These are phyloP conservation scores for Gnaphalium uliginosum DNA, from an alignment of 129 eudicot species.

Conservation along the genomic window DNA sequence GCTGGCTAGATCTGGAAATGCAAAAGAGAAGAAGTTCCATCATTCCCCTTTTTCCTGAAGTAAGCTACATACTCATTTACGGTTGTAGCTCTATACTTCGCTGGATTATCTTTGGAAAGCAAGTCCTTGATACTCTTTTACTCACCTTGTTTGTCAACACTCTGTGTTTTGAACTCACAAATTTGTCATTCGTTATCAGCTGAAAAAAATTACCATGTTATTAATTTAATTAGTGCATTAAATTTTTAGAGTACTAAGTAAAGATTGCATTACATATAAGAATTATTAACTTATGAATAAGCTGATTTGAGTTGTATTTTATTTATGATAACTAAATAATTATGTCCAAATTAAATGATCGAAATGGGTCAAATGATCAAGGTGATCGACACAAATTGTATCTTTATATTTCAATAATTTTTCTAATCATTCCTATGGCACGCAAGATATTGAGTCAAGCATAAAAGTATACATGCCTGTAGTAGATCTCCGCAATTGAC, in stretches of 20 bases:
- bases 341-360: no score
- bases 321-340: no score
- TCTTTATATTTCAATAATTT: no score
- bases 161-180: conserved; percentile 53
- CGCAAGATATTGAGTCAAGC: no score
- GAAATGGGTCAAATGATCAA: no score
- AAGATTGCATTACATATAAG: background rate
- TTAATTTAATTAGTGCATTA: no score
- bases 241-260: no score
- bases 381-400: no score
- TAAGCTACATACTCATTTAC: conserved; percentile 33
- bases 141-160: conserved; percentile 48
- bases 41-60: conserved; percentile 37
- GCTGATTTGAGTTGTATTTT: background rate
- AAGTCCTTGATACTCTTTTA: conserved; percentile 58
- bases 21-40: conserved; percentile 29
- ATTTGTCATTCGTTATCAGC: conserved; percentile 57
- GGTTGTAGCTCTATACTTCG: conserved; percentile 38
- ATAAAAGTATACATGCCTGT: no score
- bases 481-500: background rate
- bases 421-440: no score
- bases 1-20: conserved; percentile 40
- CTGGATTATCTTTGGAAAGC: conserved; percentile 42
- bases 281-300: no score
- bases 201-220: conserved; percentile 29